Base-by-base conservation (phyloP, 129 eudicot species). In the Artemisia annua region DNA sequence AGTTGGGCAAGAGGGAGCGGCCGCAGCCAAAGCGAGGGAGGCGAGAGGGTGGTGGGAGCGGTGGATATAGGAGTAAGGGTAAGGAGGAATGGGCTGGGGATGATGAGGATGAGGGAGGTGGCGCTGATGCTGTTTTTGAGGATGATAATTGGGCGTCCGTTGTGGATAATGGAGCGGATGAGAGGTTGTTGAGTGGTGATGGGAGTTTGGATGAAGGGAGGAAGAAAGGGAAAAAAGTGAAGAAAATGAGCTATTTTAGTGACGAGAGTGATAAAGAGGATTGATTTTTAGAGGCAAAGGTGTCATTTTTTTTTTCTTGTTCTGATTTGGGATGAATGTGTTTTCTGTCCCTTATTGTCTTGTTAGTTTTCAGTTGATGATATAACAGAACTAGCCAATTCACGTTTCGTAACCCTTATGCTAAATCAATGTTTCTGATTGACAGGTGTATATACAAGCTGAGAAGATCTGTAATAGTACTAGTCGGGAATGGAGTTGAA, bases 211-310 rank as follows among this genome's bases (percentile, higher is more conserved):
- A 28, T 53, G 82, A 53, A 19, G 71, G 15, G 22, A 68, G 48
- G 70, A 83, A 57, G 72, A 79, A 70, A 75, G 75, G 85, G 73
- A 83, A 79, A 82, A 87, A 63, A 71, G 87, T 75, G 72, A 83
- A 77, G 69, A 70, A 70, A 64, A 59, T 71, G 48, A 84, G 88
- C 18, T 94, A 94, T 80, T 94, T 90, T 55, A 94, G 97, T 48
- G 98, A 94, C 67, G 97, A 94, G 84, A 92, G 95, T 84, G 98
- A 80, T 39, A 89, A 92, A 18, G 98, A 94, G 70, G 97, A 94
- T 11, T 85, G 91, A 88, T 59, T 35, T 63, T 15, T 8, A 50
- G 55, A 66, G 2, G 11, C 12, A 1, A 32, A 26, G 30, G 10
- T 22, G 16, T 61, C 9, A 53, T 24, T 73, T 77, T 71, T 48